A percentile compares a stretch with the other conserved stretches of the same genome.
Evolutionary conservation across 2,329 filamentous ascomycete genomes (phyloP).

Genomic region (Bipolaris victoriae): DNA sequence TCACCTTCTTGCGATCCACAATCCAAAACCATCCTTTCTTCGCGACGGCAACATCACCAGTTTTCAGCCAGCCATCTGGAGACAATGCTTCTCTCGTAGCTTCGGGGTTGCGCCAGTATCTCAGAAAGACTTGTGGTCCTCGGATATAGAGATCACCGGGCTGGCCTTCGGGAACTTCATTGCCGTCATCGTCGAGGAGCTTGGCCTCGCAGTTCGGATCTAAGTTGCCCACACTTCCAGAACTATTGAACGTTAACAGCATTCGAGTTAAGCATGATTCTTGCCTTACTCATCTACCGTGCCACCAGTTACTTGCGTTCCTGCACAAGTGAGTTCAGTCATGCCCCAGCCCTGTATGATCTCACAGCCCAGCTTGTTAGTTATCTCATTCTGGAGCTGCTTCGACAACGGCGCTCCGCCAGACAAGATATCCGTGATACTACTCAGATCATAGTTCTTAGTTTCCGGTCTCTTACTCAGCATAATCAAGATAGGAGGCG

Average conservation of each 20-base stretch:
- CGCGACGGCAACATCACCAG: conserved; percentile 44
- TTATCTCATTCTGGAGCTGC: conserved; percentile 51
- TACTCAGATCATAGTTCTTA: conserved; percentile 49
- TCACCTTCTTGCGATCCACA: conserved; percentile 46
- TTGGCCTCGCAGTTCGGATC: conserved; percentile 50
- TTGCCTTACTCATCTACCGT: conserved; percentile 41
- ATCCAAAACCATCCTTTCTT: conserved; percentile 47
- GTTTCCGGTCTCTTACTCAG: conserved; percentile 53
- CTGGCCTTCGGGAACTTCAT: conserved; percentile 48
- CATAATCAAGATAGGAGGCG: conserved; percentile 54
- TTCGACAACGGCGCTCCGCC: conserved; percentile 53
- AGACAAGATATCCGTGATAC: conserved; percentile 50
- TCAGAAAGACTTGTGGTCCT: conserved; percentile 50
- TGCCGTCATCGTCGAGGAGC: conserved; percentile 52
- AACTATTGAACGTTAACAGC: conserved; percentile 23
- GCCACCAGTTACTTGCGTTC: conserved; percentile 46
- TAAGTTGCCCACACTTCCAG: conserved; percentile 50
- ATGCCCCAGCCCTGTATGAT: conserved; percentile 53
- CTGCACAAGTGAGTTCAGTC: conserved; percentile 53
- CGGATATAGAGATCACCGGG: conserved; percentile 51
- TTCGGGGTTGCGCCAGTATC: conserved; percentile 51
- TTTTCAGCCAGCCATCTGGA: conserved; percentile 50
- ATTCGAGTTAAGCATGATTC: background rate
- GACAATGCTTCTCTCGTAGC: conserved; percentile 48
- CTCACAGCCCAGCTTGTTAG: conserved; percentile 41